These are phyloP conservation scores for Hapsidospora chrysogenum DNA, from an alignment of 495 filamentous ascomycete genomes.

Conservation along the genomic window DNA sequence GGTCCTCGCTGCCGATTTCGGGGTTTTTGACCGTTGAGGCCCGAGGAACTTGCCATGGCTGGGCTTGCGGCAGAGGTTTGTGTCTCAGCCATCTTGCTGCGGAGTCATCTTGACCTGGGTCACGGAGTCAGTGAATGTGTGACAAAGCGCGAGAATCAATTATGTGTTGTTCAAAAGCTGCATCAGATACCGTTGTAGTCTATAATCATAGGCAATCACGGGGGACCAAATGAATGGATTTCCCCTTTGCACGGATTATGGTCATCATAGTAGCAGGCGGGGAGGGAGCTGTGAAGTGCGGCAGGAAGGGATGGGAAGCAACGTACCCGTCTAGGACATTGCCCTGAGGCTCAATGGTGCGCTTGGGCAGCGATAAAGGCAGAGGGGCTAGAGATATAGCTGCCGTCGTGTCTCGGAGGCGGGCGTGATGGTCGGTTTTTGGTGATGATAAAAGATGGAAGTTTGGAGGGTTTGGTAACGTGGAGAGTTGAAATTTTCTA, in stretches of 20 bases:
- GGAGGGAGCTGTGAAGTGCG: too few species aligned
- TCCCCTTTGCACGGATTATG: constrained; percentile 36
- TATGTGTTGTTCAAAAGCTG: constrained; percentile 6
- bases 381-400: too few species aligned
- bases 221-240: constrained; percentile 48
- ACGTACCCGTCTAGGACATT: too few species aligned
- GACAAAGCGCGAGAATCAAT: background rate
- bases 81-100: constrained; percentile 20
- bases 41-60: constrained; percentile 1
- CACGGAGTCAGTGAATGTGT: constrained; percentile 8
- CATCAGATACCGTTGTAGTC: constrained; percentile 99
- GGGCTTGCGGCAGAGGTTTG: constrained; percentile 9
- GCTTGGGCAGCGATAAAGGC: too few species aligned
- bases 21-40: constrained; percentile 1
- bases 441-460: too few species aligned
- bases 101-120: constrained; percentile 20
- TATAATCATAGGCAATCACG: constrained; percentile 52
- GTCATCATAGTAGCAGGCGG: constrained; percentile 48
- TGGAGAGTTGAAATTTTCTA: too few species aligned
- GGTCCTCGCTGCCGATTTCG: constrained; percentile 6
- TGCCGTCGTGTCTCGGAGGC: too few species aligned
- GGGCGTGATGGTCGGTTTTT: too few species aligned
- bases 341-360: too few species aligned
- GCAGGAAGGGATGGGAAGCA: too few species aligned
- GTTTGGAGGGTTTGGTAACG: too few species aligned